Percentiles rank a stretch among this genome's conserved stretches.
These are phyloP conservation scores for Camelina hispida DNA, from an alignment of 345 rosid genomes.

Conservation along the genomic window DNA sequence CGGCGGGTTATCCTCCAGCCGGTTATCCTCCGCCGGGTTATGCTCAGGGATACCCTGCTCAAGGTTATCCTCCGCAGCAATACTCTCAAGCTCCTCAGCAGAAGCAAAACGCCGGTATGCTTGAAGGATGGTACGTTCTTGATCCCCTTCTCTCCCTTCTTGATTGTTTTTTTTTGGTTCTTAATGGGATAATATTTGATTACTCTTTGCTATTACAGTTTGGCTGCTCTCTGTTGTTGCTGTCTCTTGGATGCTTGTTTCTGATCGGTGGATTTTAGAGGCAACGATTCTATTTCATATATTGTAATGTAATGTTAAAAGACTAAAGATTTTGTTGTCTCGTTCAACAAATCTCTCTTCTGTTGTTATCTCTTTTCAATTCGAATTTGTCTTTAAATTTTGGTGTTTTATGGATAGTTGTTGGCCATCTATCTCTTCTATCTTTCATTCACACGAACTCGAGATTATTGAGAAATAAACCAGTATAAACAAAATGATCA, in stretches of 20 bases:
- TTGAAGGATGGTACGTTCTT: conserved; percentile 66
- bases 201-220: conserved; percentile 48
- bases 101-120: conserved; percentile 51
- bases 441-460: background rate
- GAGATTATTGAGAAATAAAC: background rate
- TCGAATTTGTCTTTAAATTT: conserved; percentile 2
- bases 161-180: background rate
- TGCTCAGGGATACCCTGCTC: conserved; percentile 56
- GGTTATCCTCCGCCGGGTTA: conserved; percentile 70
- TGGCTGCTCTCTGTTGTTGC: conserved; percentile 80
- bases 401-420: background rate
- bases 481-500: background rate
- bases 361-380: conserved; percentile 15
- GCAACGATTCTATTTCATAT: conserved; percentile 5
- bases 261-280: conserved; percentile 40
- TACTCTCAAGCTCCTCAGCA: conserved; percentile 54
- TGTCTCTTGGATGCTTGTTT: conserved; percentile 75
- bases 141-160: background rate
- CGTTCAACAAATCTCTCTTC: background rate
- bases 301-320: conserved; percentile 8
- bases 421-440: background rate
- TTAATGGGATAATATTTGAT: background rate
- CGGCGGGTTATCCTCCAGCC: conserved; percentile 60
- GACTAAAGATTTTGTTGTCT: conserved; percentile 15
- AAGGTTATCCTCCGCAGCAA: conserved; percentile 53